phyloP scores from a whole-genome alignment of 306 rosid species.

The Dalbergia cultrata region DNA sequence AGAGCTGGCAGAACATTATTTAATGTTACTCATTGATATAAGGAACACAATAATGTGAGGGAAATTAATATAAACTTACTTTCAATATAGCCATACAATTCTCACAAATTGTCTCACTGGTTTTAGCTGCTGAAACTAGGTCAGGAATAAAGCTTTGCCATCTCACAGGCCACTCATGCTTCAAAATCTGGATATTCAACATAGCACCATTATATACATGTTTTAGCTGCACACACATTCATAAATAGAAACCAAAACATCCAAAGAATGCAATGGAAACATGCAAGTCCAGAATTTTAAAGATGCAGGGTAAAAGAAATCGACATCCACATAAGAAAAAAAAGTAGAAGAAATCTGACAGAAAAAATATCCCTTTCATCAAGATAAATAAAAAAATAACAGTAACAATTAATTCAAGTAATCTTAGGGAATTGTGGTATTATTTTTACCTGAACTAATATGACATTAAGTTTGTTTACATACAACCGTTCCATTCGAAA shows the following conservation, averaged over 20 bases:
- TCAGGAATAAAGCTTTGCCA: conserved; percentile 98
- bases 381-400: neutral
- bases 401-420: neutral
- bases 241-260: neutral
- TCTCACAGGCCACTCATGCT: conserved; percentile 98
- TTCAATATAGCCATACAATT: conserved; percentile 96
- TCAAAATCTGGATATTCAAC: conserved; percentile 73
- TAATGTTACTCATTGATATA: conserved; percentile 26
- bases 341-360: neutral
- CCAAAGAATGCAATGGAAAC: conserved; percentile 5
- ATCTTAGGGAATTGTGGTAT: neutral
- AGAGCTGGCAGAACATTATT: conserved; percentile 48
- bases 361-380: conserved; percentile 6
- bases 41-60: conserved; percentile 23
- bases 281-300: neutral
- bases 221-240: conserved; percentile 10
- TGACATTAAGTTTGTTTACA: conserved; percentile 96
- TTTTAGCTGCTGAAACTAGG: conserved; percentile 89
- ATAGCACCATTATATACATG: conserved; percentile 30
- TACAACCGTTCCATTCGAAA: conserved; percentile 92
- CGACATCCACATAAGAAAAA: conserved; percentile 1
- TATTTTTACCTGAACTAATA: conserved; percentile 87
- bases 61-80: conserved; percentile 53
- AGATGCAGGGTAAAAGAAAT: neutral
- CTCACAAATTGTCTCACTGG: conserved; percentile 97